A percentile compares a stretch with the other conserved stretches of the same genome.
phyloP scores from a whole-genome alignment of 495 filamentous ascomycete genomes.

The Aspergillus saccharolyticus region DNA sequence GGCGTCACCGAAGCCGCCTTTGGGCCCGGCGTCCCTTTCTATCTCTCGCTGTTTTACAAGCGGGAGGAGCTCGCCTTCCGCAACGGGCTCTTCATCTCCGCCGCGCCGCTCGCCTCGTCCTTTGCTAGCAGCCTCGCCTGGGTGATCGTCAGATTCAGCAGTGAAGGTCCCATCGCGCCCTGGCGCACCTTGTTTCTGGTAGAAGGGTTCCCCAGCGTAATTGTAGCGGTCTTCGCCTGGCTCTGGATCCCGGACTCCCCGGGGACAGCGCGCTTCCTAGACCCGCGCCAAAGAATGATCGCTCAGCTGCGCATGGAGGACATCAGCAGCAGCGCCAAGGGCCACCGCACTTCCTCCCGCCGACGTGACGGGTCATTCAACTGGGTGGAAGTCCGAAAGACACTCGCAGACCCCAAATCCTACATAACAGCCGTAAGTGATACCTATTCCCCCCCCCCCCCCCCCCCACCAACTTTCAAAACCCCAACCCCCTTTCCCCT shows the following conservation, averaged over 20 bases:
- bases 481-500: conserved; percentile 2
- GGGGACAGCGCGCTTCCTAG: conserved; percentile 47
- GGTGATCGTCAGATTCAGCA: conserved; percentile 49
- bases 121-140: conserved; percentile 66
- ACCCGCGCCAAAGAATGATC: conserved; percentile 38
- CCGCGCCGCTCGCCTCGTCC: conserved; percentile 57
- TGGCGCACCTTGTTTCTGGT: conserved; percentile 59
- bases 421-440: conserved; percentile 59
- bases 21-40: conserved; percentile 58
- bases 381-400: conserved; percentile 48
- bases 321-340: conserved; percentile 7
- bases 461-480: too few relatives aligned
- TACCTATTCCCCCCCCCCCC: neutral
- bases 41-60: conserved; percentile 57
- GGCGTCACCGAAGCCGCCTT: conserved; percentile 60
- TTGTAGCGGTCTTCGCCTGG: conserved; percentile 52
- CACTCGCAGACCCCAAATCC: conserved; percentile 57
- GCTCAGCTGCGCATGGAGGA: conserved; percentile 46
- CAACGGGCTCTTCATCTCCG: conserved; percentile 58
- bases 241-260: conserved; percentile 51
- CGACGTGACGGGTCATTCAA: conserved; percentile 28
- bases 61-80: conserved; percentile 58
- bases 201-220: conserved; percentile 57
- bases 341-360: neutral
- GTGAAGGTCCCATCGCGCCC: conserved; percentile 46